phyloP scores from a whole-genome alignment of 1,139 yeast species.

The Kodamaea fungicola region DNA sequence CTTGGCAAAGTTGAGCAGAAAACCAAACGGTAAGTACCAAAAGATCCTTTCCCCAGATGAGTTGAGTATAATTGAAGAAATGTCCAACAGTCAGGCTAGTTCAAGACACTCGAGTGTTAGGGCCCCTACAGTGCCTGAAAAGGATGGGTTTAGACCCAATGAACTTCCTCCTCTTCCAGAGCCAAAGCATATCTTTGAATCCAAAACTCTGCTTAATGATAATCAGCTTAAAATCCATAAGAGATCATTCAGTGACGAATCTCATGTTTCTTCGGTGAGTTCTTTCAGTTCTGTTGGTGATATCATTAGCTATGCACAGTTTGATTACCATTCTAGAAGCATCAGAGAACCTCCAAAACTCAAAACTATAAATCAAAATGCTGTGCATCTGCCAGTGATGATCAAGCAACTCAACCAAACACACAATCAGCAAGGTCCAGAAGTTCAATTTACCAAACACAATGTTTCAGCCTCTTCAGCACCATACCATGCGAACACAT shows the following conservation, averaged over 20 bases:
- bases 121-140: slow-evolving; percentile 11
- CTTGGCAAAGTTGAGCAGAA: slow-evolving; percentile 9
- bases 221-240: slow-evolving; percentile 12
- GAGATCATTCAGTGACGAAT: slow-evolving; percentile 38
- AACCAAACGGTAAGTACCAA: slow-evolving; percentile 13
- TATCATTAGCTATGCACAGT: slow-evolving; percentile 18
- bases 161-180: neutral
- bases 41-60: slow-evolving; percentile 25
- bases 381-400: neutral
- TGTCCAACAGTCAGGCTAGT: slow-evolving; percentile 24
- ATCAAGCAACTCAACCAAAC: no score
- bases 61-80: slow-evolving; percentile 45
- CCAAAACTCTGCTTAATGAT: neutral
- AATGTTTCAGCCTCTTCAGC: no score
- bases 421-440: no score
- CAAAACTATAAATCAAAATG: neutral
- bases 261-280: slow-evolving; percentile 36
- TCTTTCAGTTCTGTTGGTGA: slow-evolving; percentile 39
- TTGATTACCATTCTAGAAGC: slow-evolving; percentile 2
- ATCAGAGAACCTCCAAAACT: slow-evolving; percentile 1
- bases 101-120: slow-evolving; percentile 30
- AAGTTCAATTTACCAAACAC: no score
- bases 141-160: slow-evolving; percentile 2
- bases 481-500: no score
- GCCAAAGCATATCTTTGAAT: neutral